These are phyloP conservation scores for Eimeria necatrix DNA, from an alignment of 169 alveolate genomes.

Conservation along the genomic window DNA sequence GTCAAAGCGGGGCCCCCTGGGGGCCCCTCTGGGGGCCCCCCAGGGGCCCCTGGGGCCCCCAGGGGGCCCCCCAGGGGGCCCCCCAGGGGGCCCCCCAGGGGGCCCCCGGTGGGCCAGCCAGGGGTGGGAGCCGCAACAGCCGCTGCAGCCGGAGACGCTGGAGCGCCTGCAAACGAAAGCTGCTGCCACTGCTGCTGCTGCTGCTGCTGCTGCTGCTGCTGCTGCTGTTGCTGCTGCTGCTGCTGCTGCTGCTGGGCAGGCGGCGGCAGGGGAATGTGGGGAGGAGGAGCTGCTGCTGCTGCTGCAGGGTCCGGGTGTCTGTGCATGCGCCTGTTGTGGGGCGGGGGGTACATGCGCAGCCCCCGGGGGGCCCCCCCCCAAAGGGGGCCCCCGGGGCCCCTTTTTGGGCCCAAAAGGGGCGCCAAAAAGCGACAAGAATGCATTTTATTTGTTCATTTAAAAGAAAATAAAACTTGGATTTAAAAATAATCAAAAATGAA, in stretches of 20 bases:
- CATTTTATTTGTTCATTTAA: background rate
- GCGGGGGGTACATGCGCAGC: background rate
- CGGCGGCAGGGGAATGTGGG: background rate
- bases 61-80: background rate
- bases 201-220: background rate
- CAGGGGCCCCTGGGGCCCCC: background rate
- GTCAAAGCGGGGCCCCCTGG: background rate
- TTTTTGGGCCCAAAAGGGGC: background rate
- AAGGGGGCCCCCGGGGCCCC: constrained; percentile 11
- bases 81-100: background rate
- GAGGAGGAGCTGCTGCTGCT: background rate
- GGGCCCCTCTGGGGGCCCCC: background rate
- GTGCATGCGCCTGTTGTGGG: background rate
- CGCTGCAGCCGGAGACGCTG: background rate
- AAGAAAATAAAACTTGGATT: too few relatives aligned
- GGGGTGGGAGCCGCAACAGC: background rate
- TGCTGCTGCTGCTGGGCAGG: background rate
- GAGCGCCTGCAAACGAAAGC: background rate
- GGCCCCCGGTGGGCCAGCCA: background rate
- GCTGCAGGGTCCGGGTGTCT: background rate
- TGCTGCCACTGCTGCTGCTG: background rate
- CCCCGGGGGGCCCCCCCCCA: background rate
- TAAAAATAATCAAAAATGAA: too few relatives aligned
- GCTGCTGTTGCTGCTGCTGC: background rate
- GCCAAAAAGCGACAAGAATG: background rate